Evolutionary conservation across 768 basidiomycete species (phyloP).

Genomic region (Rhizopogon vulgaris): DNA sequence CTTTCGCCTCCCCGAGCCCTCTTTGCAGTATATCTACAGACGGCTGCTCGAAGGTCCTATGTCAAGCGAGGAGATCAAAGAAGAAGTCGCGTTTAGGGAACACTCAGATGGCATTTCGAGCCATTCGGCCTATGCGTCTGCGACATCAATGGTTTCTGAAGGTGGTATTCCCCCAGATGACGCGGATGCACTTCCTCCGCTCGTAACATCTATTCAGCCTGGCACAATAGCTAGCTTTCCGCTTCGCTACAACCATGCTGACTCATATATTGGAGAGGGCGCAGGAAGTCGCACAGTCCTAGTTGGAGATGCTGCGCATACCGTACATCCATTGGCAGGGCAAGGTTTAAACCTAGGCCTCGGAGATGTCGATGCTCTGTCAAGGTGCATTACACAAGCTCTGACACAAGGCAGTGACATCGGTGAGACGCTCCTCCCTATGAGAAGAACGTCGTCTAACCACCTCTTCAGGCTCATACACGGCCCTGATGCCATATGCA

Average conservation of each 20-base stretch:
- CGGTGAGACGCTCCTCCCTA: slow-evolving; percentile 40
- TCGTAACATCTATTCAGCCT: slow-evolving; percentile 63
- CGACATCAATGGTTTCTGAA: slow-evolving; percentile 23
- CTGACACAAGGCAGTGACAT: slow-evolving; percentile 71
- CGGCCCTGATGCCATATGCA: slow-evolving; percentile 69
- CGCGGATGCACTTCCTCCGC: slow-evolving; percentile 64
- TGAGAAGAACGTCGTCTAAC: neutral
- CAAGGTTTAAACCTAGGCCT: slow-evolving; percentile 96
- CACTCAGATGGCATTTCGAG: slow-evolving; percentile 58
- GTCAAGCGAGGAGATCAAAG: slow-evolving; percentile 40
- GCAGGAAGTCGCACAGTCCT: slow-evolving; percentile 68
- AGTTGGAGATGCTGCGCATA: slow-evolving; percentile 95
- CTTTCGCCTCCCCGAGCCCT: slow-evolving; percentile 75
- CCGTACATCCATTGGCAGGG: slow-evolving; percentile 90
- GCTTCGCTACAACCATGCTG: slow-evolving; percentile 79
- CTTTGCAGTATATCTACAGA: slow-evolving; percentile 60
- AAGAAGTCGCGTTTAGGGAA: slow-evolving; percentile 73
- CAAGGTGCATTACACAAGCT: slow-evolving; percentile 54
- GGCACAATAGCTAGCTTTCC: slow-evolving; percentile 87
- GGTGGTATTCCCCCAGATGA: slow-evolving; percentile 56
- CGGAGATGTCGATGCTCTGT: slow-evolving; percentile 72
- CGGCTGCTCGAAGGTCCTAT: slow-evolving; percentile 54
- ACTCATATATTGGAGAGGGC: slow-evolving; percentile 77
- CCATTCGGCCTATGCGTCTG: slow-evolving; percentile 58
- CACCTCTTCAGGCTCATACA: slow-evolving; percentile 54